These are phyloP conservation scores for Diaporthe citrichinensis DNA, from an alignment of 2,329 filamentous ascomycete genomes.

Conservation along the genomic window DNA sequence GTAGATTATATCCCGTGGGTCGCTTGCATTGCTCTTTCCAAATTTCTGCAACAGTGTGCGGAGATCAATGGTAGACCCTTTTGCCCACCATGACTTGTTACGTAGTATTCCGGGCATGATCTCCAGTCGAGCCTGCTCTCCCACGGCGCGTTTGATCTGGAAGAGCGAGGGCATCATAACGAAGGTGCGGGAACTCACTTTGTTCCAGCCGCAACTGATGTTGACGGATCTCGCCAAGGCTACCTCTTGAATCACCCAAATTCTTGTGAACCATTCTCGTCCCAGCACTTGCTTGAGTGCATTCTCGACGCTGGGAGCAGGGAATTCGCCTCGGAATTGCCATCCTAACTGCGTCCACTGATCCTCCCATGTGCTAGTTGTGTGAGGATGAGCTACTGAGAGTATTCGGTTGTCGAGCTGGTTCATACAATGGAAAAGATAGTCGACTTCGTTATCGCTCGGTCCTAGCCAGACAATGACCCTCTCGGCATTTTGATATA, in stretches of 20 bases:
- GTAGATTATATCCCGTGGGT: too few species aligned
- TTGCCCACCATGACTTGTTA: too few species aligned
- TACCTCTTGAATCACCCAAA: background rate
- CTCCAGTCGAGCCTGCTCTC: background rate
- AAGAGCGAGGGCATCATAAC: background rate
- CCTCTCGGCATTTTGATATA: background rate
- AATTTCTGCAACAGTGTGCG: too few species aligned
- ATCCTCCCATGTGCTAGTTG: background rate
- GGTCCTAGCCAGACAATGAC: background rate
- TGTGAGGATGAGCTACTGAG: background rate
- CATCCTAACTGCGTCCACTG: background rate
- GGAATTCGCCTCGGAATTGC: too few species aligned
- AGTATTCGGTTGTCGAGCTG: background rate
- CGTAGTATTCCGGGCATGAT: background rate
- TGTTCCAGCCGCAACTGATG: background rate
- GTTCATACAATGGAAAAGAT: background rate
- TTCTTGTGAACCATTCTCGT: constrained; percentile 5
- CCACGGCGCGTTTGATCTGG: fast-evolving
- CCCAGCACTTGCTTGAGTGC: too few species aligned
- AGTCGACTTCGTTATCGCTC: background rate
- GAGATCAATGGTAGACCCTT: too few species aligned
- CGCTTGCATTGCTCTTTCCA: too few species aligned
- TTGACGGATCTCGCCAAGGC: background rate
- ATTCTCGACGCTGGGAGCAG: too few species aligned
- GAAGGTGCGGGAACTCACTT: background rate